Percentiles rank a stretch among this genome's conserved stretches.
Conservation (phyloP, 352 stramenopile genomes). For the Globisporangium cystogenes region DNA sequence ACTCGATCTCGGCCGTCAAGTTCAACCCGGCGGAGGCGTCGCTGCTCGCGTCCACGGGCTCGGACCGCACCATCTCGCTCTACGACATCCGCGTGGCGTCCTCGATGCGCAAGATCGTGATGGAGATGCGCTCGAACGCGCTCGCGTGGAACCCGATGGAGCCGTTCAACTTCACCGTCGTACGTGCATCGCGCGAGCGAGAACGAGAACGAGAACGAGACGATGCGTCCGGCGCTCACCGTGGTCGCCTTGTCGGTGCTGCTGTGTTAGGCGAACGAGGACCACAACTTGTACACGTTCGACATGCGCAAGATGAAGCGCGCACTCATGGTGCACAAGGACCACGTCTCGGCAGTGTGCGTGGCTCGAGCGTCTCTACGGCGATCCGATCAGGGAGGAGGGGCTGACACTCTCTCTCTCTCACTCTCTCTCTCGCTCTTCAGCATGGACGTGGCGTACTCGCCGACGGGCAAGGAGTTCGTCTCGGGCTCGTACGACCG, state of each 20-base stretch:
- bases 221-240: not conserved
- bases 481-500: conserved; percentile 97
- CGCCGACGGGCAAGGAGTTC: conserved; percentile 97
- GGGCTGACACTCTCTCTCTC: not conserved
- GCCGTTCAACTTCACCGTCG: conserved; percentile 98
- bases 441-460: conserved; percentile 96
- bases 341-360: conserved; percentile 96
- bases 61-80: conserved; percentile 91
- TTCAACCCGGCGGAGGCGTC: conserved; percentile 96
- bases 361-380: conserved; percentile 10
- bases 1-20: conserved; percentile 92
- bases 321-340: conserved; percentile 96
- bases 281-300: conserved; percentile 99
- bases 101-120: conserved; percentile 96
- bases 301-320: conserved; percentile 97
- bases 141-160: conserved; percentile 99
- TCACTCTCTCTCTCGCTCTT: not conserved
- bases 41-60: conserved; percentile 94
- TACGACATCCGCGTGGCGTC: conserved; percentile 90
- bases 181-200: conserved; percentile 20
- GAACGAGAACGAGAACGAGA: too few relatives aligned
- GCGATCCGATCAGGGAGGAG: too few relatives aligned
- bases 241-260: not conserved
- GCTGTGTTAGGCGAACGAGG: conserved; percentile 91
- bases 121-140: conserved; percentile 96